These are phyloP conservation scores for Musa schizocarpa DNA, from an alignment of 176 grass and related monocot species.

Conservation along the genomic window DNA sequence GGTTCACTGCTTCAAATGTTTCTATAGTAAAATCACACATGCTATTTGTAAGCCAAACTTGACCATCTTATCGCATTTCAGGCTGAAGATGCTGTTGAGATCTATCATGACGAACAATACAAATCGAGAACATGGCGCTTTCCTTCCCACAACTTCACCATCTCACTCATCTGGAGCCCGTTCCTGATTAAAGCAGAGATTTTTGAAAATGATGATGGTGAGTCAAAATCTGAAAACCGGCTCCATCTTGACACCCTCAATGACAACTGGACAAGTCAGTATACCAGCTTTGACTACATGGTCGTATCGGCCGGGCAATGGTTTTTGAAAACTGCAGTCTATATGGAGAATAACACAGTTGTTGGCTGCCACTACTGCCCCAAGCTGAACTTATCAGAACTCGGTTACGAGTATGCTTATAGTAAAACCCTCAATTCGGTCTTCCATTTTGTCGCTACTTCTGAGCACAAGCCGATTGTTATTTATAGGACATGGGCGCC, in stretches of 20 bases:
- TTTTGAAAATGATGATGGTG: slow-evolving; percentile 69
- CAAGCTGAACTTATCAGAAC: slow-evolving; percentile 49
- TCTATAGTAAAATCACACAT: background rate
- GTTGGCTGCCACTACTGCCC: slow-evolving; percentile 70
- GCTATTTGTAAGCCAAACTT: background rate
- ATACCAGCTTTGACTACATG: slow-evolving; percentile 56
- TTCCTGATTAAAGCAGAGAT: slow-evolving; percentile 64
- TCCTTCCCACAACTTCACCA: slow-evolving; percentile 56
- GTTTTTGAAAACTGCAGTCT: slow-evolving; percentile 71
- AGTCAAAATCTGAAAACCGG: slow-evolving; percentile 59
- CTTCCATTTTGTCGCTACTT: slow-evolving; percentile 40
- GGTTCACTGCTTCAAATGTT: background rate
- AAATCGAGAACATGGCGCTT: slow-evolving; percentile 27
- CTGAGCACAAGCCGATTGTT: slow-evolving; percentile 47
- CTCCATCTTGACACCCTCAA: slow-evolving; percentile 70
- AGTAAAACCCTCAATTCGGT: slow-evolving; percentile 41
- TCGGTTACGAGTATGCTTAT: slow-evolving; percentile 59
- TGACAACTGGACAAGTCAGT: slow-evolving; percentile 46
- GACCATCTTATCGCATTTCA: background rate
- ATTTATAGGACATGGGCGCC: slow-evolving; percentile 85
- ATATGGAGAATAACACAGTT: slow-evolving; percentile 47
- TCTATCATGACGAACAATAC: slow-evolving; percentile 6
- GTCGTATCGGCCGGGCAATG: slow-evolving; percentile 81
- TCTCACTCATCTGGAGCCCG: slow-evolving; percentile 64
- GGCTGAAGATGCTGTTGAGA: slow-evolving; percentile 2